A percentile compares a stretch with the other conserved stretches of the same genome.
These are phyloP conservation scores for Cladophialophora immunda DNA, from an alignment of 2,329 filamentous ascomycete genomes.

Conservation along the genomic window DNA sequence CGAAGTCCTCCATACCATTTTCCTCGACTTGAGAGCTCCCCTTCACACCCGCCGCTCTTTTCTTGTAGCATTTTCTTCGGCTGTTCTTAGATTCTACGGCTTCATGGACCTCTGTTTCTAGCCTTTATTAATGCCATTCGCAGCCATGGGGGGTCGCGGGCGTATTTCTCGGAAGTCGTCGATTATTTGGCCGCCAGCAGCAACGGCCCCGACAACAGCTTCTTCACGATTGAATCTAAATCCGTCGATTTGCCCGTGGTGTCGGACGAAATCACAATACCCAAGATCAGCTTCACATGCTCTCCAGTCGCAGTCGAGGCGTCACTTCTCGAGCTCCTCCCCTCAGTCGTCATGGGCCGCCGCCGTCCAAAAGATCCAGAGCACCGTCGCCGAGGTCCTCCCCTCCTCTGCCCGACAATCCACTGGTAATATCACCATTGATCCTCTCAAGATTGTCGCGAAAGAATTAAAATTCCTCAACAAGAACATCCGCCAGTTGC, in stretches of 20 bases:
- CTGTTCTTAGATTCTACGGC: background rate
- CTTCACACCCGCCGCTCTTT: slow-evolving; percentile 3
- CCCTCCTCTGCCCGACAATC: slow-evolving; percentile 44
- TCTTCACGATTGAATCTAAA: slow-evolving; percentile 12
- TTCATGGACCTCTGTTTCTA: slow-evolving; percentile 27
- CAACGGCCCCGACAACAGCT: slow-evolving; percentile 19
- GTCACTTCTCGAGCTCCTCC: slow-evolving; percentile 31
- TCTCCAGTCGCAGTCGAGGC: slow-evolving; percentile 17
- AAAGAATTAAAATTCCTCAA: slow-evolving; percentile 97
- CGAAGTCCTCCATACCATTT: background rate
- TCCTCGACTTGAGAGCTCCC: slow-evolving; percentile 11
- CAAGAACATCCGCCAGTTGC: slow-evolving; percentile 89
- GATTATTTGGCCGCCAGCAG: slow-evolving; percentile 22
- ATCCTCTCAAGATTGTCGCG: slow-evolving; percentile 87
- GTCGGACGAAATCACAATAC: slow-evolving; percentile 31
- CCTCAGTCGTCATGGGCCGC: slow-evolving; percentile 48
- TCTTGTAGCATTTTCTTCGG: slow-evolving; percentile 2
- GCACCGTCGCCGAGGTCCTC: slow-evolving; percentile 53
- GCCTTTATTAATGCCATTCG: slow-evolving; percentile 6
- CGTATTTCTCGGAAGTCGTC: slow-evolving; percentile 26
- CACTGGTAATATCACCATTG: slow-evolving; percentile 73
- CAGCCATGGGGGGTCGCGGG: slow-evolving; percentile 27
- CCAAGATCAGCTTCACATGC: background rate
- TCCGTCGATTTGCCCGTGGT: slow-evolving; percentile 31
- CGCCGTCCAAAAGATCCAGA: slow-evolving; percentile 62